Conservation (phyloP, 768 basidiomycete genomes). For the Naganishia vishniacii region DNA sequence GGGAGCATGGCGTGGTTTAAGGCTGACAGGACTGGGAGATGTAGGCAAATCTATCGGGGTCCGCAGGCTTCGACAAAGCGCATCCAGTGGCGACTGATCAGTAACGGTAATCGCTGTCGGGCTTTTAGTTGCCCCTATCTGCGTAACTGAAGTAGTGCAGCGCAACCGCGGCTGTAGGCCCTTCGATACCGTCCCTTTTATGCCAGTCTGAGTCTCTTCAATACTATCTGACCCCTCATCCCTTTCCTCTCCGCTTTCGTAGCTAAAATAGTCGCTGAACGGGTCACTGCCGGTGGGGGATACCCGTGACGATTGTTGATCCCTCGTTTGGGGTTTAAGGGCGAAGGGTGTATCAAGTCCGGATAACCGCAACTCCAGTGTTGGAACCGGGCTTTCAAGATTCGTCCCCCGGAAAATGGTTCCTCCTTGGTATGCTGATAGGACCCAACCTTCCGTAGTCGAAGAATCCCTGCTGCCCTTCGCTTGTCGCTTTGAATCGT, state of each 20-base stretch:
- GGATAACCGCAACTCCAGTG: not conserved
- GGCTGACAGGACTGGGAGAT: not conserved
- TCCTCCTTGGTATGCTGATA: conserved; percentile 10
- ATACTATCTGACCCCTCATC: not conserved
- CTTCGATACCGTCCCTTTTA: not conserved
- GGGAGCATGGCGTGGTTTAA: not conserved
- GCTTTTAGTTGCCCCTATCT: too few species aligned
- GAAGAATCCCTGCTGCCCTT: not conserved
- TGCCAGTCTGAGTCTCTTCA: not conserved
- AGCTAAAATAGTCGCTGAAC: conserved; percentile 16
- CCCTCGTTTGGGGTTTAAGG: not conserved
- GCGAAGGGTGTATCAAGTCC: not conserved
- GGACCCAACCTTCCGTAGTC: not conserved
- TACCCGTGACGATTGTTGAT: not conserved
- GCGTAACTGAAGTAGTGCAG: not conserved
- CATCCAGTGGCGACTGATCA: not conserved
- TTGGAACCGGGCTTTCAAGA: conserved; percentile 11
- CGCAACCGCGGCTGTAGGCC: not conserved
- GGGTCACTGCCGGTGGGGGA: not conserved
- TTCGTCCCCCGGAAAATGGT: conserved; percentile 13
- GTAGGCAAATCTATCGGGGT: conserved; percentile 1
- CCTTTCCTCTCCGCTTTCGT: conserved; percentile 1
- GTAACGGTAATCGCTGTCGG: not conserved
- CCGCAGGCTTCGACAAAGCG: not conserved
- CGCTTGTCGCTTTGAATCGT: not conserved